Base-by-base conservation (phyloP, 2,329 filamentous ascomycete species). In the Hypoxylon sp. region DNA sequence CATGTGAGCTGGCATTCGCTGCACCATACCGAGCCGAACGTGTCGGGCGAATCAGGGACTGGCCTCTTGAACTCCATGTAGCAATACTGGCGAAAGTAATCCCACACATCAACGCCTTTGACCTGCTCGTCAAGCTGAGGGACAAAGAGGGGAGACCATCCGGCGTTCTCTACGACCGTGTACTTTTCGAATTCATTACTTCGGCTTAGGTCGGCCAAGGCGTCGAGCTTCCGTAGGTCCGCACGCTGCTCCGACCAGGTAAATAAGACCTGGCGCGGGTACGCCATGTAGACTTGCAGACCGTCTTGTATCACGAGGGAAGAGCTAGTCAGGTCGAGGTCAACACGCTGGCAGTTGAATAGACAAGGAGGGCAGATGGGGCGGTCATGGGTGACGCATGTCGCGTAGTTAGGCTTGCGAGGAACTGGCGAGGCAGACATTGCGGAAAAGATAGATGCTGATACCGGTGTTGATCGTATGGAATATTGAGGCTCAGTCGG, bases 101-200 rank as follows among this genome's bases (percentile, higher is more conserved):
- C 40, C 35, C 35, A 46, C 6, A 50, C n/a, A 11, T 10, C 9
- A 6, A 31, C 11, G 8, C 55, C 55, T 15, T 3, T 2, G 15
- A 58, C 47, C 18, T 58, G 55, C 24, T 58, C 55, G 20, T 58
- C 55, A 11, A 13, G 50, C 35, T 58, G 55, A 2, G 55, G 55
- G 5, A 54, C 42, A 17, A 58, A 58, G 2, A 37, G 37, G 20
- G 43, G 43, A 21, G 17, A 21, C 55, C 55, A 58, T 3, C 38
- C 23, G 11, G 5, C 20, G 24, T 33, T 17, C n/a, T 29, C 13
- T 3, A 17, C 26, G 4, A 51, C 1, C 2, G 37, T 23, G n/a
- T 21, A 27, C 3, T 15, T 13, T 4, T 51, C 23, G 13, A 8
- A 35, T 15, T 4, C 6, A 9, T 18, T 35, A 3, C 11, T 7